These are phyloP conservation scores for Talaromyces rugulosus DNA, from an alignment of 2,329 filamentous ascomycete species.

Conservation along the genomic window DNA sequence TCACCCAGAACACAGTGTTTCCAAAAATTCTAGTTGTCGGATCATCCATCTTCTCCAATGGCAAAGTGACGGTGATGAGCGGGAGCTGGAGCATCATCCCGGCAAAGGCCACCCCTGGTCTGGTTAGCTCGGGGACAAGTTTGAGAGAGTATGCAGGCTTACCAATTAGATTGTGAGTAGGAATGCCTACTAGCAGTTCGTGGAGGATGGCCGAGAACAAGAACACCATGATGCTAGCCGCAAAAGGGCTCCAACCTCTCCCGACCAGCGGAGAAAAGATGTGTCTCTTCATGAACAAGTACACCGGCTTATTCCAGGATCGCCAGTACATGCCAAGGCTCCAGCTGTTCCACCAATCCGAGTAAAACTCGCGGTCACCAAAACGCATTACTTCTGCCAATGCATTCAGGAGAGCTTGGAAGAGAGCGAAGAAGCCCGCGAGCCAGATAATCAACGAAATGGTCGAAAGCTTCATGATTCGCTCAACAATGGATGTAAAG, in stretches of 20 bases:
- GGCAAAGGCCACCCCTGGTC: slow-evolving; percentile 75
- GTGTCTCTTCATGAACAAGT: slow-evolving; percentile 93
- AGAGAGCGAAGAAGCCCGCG: slow-evolving; percentile 92
- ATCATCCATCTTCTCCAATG: slow-evolving; percentile 72
- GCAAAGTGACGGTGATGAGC: slow-evolving; percentile 74
- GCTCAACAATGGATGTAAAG: slow-evolving; percentile 75
- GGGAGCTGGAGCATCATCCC: slow-evolving; percentile 95
- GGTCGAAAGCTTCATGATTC: slow-evolving; percentile 89
- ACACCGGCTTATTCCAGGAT: slow-evolving; percentile 96
- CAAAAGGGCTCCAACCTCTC: slow-evolving; percentile 67
- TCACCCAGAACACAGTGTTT: slow-evolving; percentile 94
- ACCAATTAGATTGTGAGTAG: slow-evolving; percentile 91
- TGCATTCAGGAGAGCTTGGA: slow-evolving; percentile 88
- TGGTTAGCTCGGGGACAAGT: background rate
- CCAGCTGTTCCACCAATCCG: slow-evolving; percentile 95
- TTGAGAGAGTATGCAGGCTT: slow-evolving; percentile 24
- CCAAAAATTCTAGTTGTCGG: slow-evolving; percentile 74
- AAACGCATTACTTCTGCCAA: slow-evolving; percentile 86
- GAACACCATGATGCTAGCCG: slow-evolving; percentile 79
- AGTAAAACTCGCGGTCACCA: slow-evolving; percentile 90
- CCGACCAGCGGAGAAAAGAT: slow-evolving; percentile 85
- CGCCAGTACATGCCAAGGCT: slow-evolving; percentile 88
- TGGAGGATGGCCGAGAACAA: slow-evolving; percentile 83
- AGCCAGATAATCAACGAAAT: slow-evolving; percentile 97
- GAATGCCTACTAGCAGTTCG: slow-evolving; percentile 86